Evolutionary conservation across 768 basidiomycete genomes (phyloP).

Genomic region (Collybia sordida): DNA sequence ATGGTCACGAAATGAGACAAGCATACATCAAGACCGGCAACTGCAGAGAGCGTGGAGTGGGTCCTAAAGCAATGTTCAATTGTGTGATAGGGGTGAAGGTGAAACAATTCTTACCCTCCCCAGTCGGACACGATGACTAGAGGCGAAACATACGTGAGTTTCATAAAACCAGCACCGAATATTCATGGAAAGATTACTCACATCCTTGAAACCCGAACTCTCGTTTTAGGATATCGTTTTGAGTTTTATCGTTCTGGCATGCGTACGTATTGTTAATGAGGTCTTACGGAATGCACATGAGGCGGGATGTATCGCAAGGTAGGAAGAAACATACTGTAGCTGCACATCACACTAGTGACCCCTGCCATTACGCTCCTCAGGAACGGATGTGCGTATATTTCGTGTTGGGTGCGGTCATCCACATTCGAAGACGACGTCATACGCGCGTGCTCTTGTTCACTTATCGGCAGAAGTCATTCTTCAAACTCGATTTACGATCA

Average conservation of each 20-base stretch:
- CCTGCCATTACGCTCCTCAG: conserved; percentile 72
- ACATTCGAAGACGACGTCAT: conserved; percentile 61
- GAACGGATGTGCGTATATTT: conserved; percentile 72
- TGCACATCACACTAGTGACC: conserved; percentile 73
- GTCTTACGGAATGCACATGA: conserved; percentile 35
- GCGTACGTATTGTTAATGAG: conserved; percentile 69
- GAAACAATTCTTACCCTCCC: conserved; percentile 44
- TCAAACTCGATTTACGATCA: too few relatives aligned
- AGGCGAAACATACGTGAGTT: conserved; percentile 1
- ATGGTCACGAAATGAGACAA: background rate
- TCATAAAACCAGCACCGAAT: background rate
- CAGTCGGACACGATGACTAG: conserved; percentile 74
- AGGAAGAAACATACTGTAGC: conserved; percentile 52
- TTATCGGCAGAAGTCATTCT: conserved; percentile 17
- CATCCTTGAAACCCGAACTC: conserved; percentile 80
- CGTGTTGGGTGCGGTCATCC: conserved; percentile 78
- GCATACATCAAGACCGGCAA: conserved; percentile 64
- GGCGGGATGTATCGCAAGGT: background rate
- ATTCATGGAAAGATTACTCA: conserved; percentile 21
- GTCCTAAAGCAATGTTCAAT: conserved; percentile 25
- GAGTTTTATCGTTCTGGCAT: conserved; percentile 68
- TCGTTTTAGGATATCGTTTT: conserved; percentile 72
- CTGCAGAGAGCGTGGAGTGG: conserved; percentile 57
- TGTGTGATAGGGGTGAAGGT: too few relatives aligned
- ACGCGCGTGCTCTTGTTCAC: conserved; percentile 68